Evolutionary conservation across 164 flowering plant genomes (phyloP).

Genomic region (Vitis riparia): DNA sequence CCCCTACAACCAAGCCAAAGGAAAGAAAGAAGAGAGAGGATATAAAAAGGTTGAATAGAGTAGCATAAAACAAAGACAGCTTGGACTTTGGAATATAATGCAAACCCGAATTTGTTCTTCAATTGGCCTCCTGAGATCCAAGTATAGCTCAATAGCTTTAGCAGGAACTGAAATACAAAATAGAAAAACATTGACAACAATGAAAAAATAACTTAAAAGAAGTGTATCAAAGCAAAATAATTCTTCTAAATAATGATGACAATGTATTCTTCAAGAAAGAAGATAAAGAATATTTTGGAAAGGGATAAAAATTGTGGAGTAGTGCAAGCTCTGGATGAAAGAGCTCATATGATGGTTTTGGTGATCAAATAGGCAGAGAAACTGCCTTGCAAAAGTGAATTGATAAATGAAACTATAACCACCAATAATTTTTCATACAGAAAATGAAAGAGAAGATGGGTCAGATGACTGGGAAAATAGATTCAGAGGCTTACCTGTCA

Average conservation of each 20-base stretch:
- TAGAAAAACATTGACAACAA: background rate
- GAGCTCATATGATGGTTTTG: too few relatives aligned
- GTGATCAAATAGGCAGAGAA: too few relatives aligned
- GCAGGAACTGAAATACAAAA: slow-evolving; percentile 62
- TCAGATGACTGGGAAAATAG: background rate
- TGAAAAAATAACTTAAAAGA: too few relatives aligned
- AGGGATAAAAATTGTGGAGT: too few relatives aligned
- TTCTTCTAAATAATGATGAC: too few relatives aligned
- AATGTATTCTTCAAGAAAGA: too few relatives aligned
- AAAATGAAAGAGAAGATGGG: background rate
- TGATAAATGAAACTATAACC: too few relatives aligned
- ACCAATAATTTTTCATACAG: background rate
- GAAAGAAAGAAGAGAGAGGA: slow-evolving; percentile 2
- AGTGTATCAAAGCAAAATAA: too few relatives aligned
- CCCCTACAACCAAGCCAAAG: slow-evolving; percentile 40
- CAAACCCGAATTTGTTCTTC: slow-evolving; percentile 84
- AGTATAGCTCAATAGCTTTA: slow-evolving; percentile 63
- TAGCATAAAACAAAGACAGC: too few relatives aligned
- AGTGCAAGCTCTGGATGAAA: too few relatives aligned
- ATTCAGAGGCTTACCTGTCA: slow-evolving; percentile 45
- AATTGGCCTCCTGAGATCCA: slow-evolving; percentile 63
- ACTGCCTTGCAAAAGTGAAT: too few relatives aligned
- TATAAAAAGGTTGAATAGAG: background rate
- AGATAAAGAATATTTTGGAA: too few relatives aligned
- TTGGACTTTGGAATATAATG: slow-evolving; percentile 1